Conservation (phyloP, 257 asterid species). For the Nemophila menziesii region DNA sequence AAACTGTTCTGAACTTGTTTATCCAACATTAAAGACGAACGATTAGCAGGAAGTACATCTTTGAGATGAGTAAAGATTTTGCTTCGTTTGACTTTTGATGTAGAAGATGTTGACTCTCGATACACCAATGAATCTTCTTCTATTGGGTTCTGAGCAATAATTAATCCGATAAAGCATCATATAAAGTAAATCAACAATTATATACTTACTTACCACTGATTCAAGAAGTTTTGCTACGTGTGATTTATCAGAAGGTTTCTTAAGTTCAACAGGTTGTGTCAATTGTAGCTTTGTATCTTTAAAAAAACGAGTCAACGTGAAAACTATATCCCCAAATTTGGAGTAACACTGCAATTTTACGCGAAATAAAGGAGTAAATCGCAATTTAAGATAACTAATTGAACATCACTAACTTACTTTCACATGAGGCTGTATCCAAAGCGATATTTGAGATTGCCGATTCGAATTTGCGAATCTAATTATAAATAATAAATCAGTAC, state of each 20-base stretch:
- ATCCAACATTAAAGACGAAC: constrained; percentile 43
- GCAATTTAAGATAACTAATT: constrained; percentile 6
- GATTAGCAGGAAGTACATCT: constrained; percentile 80
- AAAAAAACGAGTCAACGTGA: constrained; percentile 73
- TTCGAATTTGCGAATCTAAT: constrained; percentile 57
- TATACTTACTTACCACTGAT: constrained; percentile 32
- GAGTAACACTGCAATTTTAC: constrained; percentile 64
- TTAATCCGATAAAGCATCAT: constrained; percentile 10
- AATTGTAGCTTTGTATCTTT: constrained; percentile 65
- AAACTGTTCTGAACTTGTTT: constrained; percentile 26
- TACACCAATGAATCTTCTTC: constrained; percentile 16
- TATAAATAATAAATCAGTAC: not conserved
- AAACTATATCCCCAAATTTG: constrained; percentile 84
- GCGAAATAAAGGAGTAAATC: not conserved
- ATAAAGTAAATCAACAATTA: not conserved
- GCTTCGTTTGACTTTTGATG: constrained; percentile 25
- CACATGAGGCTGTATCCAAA: constrained; percentile 86
- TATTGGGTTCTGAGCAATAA: constrained; percentile 24
- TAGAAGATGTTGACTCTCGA: constrained; percentile 23
- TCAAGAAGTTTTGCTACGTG: constrained; percentile 27
- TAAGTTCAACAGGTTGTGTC: constrained; percentile 26
- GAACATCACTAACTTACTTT: constrained; percentile 48
- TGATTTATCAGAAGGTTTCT: constrained; percentile 33
- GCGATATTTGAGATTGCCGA: constrained; percentile 75
- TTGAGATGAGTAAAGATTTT: constrained; percentile 19